phyloP scores from a whole-genome alignment of 176 grass and related monocot species.

The Eremochloa ophiuroides region DNA sequence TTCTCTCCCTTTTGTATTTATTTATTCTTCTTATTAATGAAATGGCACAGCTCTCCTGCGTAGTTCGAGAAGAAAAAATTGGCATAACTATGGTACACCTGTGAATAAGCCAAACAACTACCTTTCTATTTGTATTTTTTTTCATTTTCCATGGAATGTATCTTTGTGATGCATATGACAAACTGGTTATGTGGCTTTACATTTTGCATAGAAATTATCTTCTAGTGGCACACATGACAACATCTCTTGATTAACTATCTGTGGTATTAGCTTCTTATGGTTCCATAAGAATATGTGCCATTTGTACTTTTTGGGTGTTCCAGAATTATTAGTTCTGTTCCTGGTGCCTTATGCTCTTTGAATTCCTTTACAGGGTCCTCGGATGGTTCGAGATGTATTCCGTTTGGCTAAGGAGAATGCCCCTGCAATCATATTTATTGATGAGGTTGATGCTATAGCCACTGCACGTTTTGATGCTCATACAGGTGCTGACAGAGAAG shows the following conservation, averaged over 20 bases:
- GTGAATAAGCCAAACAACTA: no score
- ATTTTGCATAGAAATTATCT: background rate
- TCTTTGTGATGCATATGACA: no score
- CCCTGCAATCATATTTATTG: slow-evolving; percentile 95
- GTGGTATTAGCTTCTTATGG: background rate
- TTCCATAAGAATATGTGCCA: background rate
- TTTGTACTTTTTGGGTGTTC: background rate
- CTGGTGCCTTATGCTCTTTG: background rate
- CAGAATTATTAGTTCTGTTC: background rate
- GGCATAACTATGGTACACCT: no score
- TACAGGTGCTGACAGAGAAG: slow-evolving; percentile 97
- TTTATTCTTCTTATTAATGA: no score
- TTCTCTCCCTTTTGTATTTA: no score
- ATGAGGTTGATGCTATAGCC: slow-evolving; percentile 99
- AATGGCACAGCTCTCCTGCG: no score
- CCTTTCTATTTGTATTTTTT: no score
- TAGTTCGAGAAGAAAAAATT: no score
- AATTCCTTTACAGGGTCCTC: slow-evolving; percentile 54
- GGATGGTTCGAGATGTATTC: slow-evolving; percentile 98
- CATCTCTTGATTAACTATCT: no score
- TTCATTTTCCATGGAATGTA: no score
- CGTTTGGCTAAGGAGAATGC: slow-evolving; percentile 99
- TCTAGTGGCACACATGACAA: background rate
- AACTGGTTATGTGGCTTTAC: background rate
- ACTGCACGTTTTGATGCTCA: slow-evolving; percentile 99